Conservation (phyloP, 179 eudicot genomes). For the Vitellaria paradoxa region DNA sequence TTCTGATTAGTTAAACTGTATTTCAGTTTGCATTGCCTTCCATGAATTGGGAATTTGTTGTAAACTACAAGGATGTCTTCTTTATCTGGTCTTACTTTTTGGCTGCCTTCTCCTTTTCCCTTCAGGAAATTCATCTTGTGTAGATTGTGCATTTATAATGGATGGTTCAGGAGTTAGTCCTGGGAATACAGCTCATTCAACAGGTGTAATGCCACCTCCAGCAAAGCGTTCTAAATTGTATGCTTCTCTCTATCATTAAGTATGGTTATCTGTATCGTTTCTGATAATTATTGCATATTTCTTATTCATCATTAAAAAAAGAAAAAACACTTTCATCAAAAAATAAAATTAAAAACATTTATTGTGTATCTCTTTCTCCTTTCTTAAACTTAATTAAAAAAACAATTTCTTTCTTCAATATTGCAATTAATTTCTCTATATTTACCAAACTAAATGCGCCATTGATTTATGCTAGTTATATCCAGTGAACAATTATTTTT, state of each 20-base stretch:
- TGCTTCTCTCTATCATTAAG: constrained; percentile 17
- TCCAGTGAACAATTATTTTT: neutral
- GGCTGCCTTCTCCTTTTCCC: neutral
- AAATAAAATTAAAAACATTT: too few species aligned
- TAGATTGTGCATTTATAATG: constrained; percentile 17
- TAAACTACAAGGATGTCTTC: constrained; percentile 8
- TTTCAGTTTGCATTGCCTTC: neutral
- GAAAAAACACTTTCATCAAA: too few species aligned
- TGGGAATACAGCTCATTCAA: constrained; percentile 26
- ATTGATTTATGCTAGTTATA: constrained; percentile 4
- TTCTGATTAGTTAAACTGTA: neutral
- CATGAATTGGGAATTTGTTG: neutral
- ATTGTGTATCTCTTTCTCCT: too few species aligned
- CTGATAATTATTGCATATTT: neutral
- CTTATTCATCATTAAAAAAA: too few species aligned
- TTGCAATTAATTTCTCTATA: neutral
- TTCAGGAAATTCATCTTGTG: constrained; percentile 18
- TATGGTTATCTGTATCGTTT: constrained; percentile 12
- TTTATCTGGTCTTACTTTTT: neutral
- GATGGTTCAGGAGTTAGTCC: constrained; percentile 29
- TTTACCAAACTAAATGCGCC: neutral
- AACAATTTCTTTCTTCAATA: neutral
- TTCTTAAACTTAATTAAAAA: neutral
- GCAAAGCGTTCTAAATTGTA: constrained; percentile 60
- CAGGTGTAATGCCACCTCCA: constrained; percentile 33